phyloP scores from a whole-genome alignment of 2,329 filamentous ascomycete genomes.

The Exophiala sp. region DNA sequence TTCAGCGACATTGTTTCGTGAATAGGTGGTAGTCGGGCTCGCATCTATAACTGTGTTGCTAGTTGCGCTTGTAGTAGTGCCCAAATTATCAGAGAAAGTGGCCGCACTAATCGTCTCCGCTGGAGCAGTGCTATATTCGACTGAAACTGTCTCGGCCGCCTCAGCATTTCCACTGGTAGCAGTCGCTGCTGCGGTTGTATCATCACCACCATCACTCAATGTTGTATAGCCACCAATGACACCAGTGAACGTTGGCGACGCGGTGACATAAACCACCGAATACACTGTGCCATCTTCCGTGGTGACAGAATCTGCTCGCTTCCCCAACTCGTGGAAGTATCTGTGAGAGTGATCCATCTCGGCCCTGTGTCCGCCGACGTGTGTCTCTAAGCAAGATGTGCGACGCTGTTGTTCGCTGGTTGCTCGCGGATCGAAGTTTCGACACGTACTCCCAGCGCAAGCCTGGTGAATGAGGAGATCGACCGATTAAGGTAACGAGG shows the following conservation, averaged over 20 bases:
- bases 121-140: slow-evolving; percentile 4
- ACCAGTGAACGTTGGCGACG: slow-evolving; percentile 51
- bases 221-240: slow-evolving; percentile 49
- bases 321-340: slow-evolving; percentile 23
- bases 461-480: background rate
- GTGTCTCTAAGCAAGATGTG: background rate
- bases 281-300: slow-evolving; percentile 23
- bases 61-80: background rate
- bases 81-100: slow-evolving; percentile 17
- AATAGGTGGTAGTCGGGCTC: slow-evolving; percentile 16
- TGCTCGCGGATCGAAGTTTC: background rate
- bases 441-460: background rate
- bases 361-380: background rate
- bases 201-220: slow-evolving; percentile 13
- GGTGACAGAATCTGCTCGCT: slow-evolving; percentile 19
- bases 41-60: background rate
- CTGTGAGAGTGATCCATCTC: slow-evolving; percentile 14
- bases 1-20: slow-evolving; percentile 1
- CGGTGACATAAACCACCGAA: slow-evolving; percentile 51
- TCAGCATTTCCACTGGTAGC: slow-evolving; percentile 4
- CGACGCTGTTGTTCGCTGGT: background rate
- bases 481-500: slow-evolving; percentile 11
- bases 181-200: slow-evolving; percentile 1
- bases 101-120: slow-evolving; percentile 19
- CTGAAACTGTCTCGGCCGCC: background rate